Evolutionary conservation across 495 filamentous ascomycete species (phyloP).

Genomic region (Massariosphaeria phaeospora): DNA sequence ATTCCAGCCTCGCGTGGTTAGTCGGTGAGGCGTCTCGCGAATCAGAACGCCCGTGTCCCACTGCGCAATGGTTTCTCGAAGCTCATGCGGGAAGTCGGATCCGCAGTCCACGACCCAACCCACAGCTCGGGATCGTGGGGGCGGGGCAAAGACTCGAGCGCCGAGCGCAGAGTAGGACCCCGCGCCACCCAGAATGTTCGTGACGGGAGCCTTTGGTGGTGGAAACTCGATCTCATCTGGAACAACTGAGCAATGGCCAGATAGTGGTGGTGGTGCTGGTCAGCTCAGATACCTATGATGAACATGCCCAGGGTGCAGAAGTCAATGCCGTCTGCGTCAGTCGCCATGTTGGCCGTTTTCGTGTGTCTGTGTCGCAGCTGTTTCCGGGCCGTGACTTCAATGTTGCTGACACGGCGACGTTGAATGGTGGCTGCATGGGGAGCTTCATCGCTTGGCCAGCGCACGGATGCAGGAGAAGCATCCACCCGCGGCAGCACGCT

Average conservation of each 20-base stretch:
- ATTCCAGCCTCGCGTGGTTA: slow-evolving; percentile 90
- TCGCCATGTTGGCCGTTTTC: slow-evolving; percentile 39
- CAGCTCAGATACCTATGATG: slow-evolving; percentile 66
- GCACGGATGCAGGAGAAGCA: slow-evolving; percentile 19
- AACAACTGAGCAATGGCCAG: slow-evolving; percentile 10
- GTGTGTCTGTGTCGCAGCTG: neutral
- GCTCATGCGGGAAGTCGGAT: slow-evolving; percentile 69
- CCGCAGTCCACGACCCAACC: slow-evolving; percentile 92
- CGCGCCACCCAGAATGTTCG: slow-evolving; percentile 76
- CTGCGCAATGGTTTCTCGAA: slow-evolving; percentile 56
- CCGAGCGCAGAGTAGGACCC: slow-evolving; percentile 83
- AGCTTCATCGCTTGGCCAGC: slow-evolving; percentile 11
- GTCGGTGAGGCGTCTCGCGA: slow-evolving; percentile 57
- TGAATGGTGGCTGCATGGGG: slow-evolving; percentile 9
- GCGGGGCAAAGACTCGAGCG: slow-evolving; percentile 75
- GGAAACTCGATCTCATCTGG: slow-evolving; percentile 87
- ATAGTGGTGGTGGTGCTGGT: slow-evolving; percentile 3
- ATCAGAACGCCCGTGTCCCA: slow-evolving; percentile 72
- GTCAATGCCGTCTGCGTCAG: slow-evolving; percentile 22
- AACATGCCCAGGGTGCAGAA: slow-evolving; percentile 94
- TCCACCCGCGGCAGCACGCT: neutral
- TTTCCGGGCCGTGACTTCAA: neutral
- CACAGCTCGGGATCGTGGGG: slow-evolving; percentile 51
- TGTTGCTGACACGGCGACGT: neutral
- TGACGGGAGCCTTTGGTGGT: slow-evolving; percentile 55